A percentile compares a stretch with the other conserved stretches of the same genome.
Conservation (phyloP, 345 rosid genomes). For the Conringia planisiliqua region DNA sequence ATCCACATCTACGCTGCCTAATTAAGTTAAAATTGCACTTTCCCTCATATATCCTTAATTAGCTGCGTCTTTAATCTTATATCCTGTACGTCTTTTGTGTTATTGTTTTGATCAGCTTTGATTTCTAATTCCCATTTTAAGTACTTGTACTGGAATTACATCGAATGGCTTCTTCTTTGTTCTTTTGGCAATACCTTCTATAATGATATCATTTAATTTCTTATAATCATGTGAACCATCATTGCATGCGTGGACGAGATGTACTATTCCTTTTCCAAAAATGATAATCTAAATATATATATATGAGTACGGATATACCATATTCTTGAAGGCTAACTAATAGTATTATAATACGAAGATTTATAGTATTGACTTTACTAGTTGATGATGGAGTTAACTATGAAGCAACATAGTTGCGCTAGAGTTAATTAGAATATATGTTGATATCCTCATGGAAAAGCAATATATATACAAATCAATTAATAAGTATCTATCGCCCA, state of each 20-base stretch:
- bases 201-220: neutral
- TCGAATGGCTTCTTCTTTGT: neutral
- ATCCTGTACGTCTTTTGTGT: neutral
- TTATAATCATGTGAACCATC: neutral
- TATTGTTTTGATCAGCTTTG: constrained; percentile 5
- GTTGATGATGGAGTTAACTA: neutral
- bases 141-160: neutral
- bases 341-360: neutral
- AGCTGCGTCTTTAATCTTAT: neutral
- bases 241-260: neutral
- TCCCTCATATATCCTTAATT: neutral
- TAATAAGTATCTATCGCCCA: neutral
- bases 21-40: neutral
- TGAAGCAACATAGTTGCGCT: neutral
- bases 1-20: constrained; percentile 46
- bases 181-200: neutral
- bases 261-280: neutral
- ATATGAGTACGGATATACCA: neutral
- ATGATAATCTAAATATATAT: neutral
- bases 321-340: neutral
- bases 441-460: neutral
- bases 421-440: neutral
- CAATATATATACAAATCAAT: neutral
- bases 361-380: neutral
- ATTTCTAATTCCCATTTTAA: neutral